Percentiles rank a stretch among this genome's conserved stretches.
Conservation (phyloP, 768 basidiomycete genomes). For the Suillus luteus region DNA sequence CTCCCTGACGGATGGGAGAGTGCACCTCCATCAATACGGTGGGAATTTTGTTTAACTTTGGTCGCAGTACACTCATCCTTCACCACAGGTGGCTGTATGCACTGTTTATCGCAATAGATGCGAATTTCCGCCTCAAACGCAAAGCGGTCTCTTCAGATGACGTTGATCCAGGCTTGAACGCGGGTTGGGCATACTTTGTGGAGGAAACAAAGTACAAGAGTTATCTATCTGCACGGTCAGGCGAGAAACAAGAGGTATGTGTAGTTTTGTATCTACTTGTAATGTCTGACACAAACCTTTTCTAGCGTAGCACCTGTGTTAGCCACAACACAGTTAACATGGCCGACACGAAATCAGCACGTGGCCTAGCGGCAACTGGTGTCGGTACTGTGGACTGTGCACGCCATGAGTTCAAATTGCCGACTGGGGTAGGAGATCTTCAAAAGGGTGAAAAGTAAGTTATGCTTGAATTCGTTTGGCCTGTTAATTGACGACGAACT, state of each 20-base stretch:
- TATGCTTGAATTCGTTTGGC: neutral
- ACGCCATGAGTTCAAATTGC: neutral
- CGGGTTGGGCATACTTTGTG: neutral
- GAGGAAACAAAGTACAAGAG: neutral
- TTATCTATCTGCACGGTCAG: neutral
- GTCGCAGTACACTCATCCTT: neutral
- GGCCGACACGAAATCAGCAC: neutral
- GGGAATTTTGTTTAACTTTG: neutral
- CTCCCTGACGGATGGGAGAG: neutral
- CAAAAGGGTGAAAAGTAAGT: constrained; percentile 9
- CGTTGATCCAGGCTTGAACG: neutral
- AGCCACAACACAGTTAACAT: neutral
- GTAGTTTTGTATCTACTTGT: neutral
- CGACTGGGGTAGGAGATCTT: neutral
- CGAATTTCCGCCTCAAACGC: neutral
- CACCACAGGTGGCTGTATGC: neutral
- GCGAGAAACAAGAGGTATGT: neutral
- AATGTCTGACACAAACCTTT: neutral
- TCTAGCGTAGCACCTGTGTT: neutral
- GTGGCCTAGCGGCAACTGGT: neutral
- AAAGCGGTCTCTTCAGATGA: neutral
- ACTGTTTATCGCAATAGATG: neutral
- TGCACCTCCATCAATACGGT: neutral
- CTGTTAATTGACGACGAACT: neutral
- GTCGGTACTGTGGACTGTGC: neutral